Conservation (phyloP, 2,329 filamentous ascomycete genomes). For the Aureobasidium sp. region DNA sequence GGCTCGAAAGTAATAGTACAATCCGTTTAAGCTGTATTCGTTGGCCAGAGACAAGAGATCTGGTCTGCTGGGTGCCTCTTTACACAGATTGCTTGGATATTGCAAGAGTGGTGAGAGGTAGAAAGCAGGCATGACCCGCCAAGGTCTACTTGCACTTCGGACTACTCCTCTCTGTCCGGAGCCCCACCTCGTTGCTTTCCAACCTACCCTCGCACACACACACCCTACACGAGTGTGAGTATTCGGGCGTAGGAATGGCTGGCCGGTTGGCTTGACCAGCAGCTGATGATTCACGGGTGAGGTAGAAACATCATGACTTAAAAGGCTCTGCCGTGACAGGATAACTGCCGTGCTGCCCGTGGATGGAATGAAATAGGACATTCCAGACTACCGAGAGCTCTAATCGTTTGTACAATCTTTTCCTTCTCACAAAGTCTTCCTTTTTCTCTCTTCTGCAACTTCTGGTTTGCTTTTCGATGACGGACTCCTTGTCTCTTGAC, state of each 20-base stretch:
- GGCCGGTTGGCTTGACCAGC: constrained; percentile 11
- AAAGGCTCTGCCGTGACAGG: not conserved
- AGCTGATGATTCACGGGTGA: constrained; percentile 11
- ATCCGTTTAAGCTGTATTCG: not conserved
- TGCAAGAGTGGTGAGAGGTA: not conserved
- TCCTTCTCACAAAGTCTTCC: not conserved
- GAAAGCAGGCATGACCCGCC: not conserved
- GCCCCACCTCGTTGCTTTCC: constrained; percentile 5
- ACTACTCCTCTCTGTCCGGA: constrained; percentile 12
- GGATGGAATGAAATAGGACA: constrained; percentile 10
- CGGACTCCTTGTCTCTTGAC: not conserved
- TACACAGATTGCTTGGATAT: not conserved
- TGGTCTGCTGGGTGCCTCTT: not conserved
- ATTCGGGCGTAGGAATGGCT: constrained; percentile 1
- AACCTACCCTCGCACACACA: constrained; percentile 10
- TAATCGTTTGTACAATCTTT: constrained; percentile 5
- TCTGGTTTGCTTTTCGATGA: not conserved
- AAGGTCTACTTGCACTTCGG: constrained; percentile 9
- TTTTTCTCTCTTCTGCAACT: not conserved
- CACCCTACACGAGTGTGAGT: constrained; percentile 1
- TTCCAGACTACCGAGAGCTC: not conserved
- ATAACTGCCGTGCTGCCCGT: constrained; percentile 7
- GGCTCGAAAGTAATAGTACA: not conserved
- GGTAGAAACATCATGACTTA: constrained; percentile 8
- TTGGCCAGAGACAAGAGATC: not conserved